phyloP scores from a whole-genome alignment of 208 protist species.

The Porcisia deanei region DNA sequence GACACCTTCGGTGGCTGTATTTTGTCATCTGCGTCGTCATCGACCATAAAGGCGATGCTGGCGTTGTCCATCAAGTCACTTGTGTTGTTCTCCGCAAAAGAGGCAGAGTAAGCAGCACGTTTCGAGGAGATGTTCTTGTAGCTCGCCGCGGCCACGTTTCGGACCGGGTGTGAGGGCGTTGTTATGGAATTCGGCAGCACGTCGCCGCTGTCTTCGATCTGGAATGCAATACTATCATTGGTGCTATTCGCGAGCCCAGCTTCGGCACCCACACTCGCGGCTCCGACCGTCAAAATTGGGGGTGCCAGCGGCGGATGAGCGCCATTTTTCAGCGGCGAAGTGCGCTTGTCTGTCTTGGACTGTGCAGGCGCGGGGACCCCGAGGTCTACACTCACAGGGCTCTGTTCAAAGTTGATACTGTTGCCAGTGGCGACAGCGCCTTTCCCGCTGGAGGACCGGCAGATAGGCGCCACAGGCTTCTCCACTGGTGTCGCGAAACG shows the following conservation, averaged over 20 bases:
- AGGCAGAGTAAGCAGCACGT: background rate
- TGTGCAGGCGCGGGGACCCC: background rate
- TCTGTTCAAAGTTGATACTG: slow-evolving; percentile 37
- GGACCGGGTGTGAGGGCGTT: background rate
- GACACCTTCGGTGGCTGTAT: background rate
- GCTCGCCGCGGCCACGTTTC: background rate
- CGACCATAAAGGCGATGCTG: slow-evolving; percentile 59
- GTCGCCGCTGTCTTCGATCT: slow-evolving; percentile 17
- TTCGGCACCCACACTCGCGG: background rate
- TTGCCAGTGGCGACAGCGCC: slow-evolving; percentile 25
- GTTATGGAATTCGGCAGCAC: background rate
- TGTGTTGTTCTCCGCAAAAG: slow-evolving; percentile 1
- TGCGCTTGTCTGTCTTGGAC: background rate
- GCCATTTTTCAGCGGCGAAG: background rate
- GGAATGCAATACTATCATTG: slow-evolving; percentile 37
- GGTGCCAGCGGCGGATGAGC: background rate
- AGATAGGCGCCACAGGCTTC: slow-evolving; percentile 3
- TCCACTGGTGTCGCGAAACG: slow-evolving; percentile 6
- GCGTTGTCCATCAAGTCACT: slow-evolving; percentile 27
- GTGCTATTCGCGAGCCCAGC: background rate
- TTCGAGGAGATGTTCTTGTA: background rate
- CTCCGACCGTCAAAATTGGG: background rate
- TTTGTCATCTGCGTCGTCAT: slow-evolving; percentile 14
- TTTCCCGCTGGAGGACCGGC: background rate
- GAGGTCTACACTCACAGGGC: background rate